Base-by-base conservation (phyloP, 2,329 filamentous ascomycete genomes). In the Alternaria sp. region DNA sequence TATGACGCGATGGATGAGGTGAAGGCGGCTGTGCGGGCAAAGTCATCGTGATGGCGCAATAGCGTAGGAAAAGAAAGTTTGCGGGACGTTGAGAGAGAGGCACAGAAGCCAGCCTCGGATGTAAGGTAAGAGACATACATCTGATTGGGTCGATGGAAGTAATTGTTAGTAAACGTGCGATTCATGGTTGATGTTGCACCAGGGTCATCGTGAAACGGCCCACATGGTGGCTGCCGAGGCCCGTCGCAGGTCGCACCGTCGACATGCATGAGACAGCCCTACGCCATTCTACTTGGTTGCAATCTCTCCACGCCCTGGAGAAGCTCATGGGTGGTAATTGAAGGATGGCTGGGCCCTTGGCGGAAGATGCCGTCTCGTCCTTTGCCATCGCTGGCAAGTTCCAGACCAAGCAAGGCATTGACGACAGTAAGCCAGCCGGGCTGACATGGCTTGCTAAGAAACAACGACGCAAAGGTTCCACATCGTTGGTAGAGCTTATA, bases 1-100 rank as follows among this genome's bases (percentile, higher is more conserved):
- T 78, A 78, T 64, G 71, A 77, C 62, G 75, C 74, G 34, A 62
- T 59, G 27, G 65, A 72, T 30, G 75, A 76, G 40, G 75, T 76
- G 1, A 69, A 75, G 59, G 61, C 49, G 34, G 68, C 60, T 38
- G 54, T 64, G 36, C 51, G 25, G 44, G 53, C 55, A 4, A 58
- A n/a, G 40, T 22, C 46, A 16, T 25, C 2, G 3, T 36, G 2
- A 36, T 4, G 22, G 30, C 30, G 30, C 34, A 9, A 54, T 32
- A 45, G 3, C 36, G 7, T 44, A 18, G 38, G 16, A 45, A 36
- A 14, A 27, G 41, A 18, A 28, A 6, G 20, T 25, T 18, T 18
- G 12, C 27, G 2, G 5, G 20, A 27, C 38, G 14, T 43, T 8
- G 16, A 25, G 30, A 36, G 16, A 25, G 30, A 36, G 0, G 20